Percentiles rank a stretch among this genome's conserved stretches.
Conservation (phyloP, 2,329 filamentous ascomycete genomes). For the Trichoderma cornu-damae region DNA sequence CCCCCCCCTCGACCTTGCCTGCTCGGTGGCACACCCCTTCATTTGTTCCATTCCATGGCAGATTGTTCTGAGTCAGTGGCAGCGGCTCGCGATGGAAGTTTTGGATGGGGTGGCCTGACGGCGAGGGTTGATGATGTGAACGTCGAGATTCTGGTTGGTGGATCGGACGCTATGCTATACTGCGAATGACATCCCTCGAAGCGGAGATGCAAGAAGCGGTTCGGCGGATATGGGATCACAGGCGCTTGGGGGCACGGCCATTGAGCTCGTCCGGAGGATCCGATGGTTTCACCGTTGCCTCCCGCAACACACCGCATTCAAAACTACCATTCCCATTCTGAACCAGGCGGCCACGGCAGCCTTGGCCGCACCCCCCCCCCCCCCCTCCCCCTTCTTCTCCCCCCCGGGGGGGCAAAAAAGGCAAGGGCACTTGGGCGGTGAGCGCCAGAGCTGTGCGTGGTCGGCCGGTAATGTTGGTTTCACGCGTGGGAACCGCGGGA, state of each 20-base stretch:
- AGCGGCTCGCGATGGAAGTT: background rate
- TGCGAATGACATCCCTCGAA: background rate
- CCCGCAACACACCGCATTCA: conserved; percentile 6
- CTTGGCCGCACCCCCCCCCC: background rate
- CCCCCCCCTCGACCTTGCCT: background rate
- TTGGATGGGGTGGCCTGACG: too few species aligned
- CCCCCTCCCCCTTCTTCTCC: too few species aligned
- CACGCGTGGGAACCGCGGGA: background rate
- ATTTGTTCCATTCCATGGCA: background rate
- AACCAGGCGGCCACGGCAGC: conserved; percentile 1
- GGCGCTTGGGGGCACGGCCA: background rate
- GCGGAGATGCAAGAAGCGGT: background rate
- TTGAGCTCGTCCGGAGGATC: conserved; percentile 8
- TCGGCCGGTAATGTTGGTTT: background rate
- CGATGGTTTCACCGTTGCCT: conserved; percentile 8
- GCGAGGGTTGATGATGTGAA: conserved; percentile 7
- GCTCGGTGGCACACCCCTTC: too few species aligned
- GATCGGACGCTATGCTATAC: background rate
- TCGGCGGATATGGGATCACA: background rate
- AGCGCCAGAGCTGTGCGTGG: background rate
- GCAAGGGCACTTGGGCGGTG: too few species aligned
- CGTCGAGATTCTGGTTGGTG: conserved; percentile 2
- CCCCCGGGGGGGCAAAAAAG: background rate
- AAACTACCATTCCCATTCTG: background rate
- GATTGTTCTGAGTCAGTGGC: conserved; percentile 11